A percentile compares a stretch with the other conserved stretches of the same genome.
Evolutionary conservation across 495 filamentous ascomycete genomes (phyloP).

Genomic region (Letharia lupina): DNA sequence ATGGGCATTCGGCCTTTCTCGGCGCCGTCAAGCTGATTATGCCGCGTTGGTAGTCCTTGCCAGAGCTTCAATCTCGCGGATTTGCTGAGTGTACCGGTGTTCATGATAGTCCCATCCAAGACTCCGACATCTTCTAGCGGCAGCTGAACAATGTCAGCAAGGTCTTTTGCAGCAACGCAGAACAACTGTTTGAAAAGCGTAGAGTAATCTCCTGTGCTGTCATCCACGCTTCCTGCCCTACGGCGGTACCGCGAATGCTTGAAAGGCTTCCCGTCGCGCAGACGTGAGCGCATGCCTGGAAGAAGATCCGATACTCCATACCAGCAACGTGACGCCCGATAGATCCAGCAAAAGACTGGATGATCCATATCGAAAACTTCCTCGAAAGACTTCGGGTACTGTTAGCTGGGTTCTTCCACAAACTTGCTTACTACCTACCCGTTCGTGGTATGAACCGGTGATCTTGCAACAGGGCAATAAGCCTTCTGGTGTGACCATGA

Average conservation of each 20-base stretch:
- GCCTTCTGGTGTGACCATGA: conserved; percentile 75
- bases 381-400: conserved; percentile 48
- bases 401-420: background rate
- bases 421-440: conserved; percentile 32
- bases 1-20: conserved; percentile 28
- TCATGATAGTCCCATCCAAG: conserved; percentile 70
- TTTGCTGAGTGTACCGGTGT: conserved; percentile 43
- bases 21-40: background rate
- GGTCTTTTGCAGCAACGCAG: conserved; percentile 65
- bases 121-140: conserved; percentile 57
- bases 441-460: conserved; percentile 67
- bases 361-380: conserved; percentile 71
- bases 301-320: conserved; percentile 54
- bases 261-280: conserved; percentile 25
- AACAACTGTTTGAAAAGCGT: conserved; percentile 79
- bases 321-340: conserved; percentile 73
- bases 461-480: conserved; percentile 74
- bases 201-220: conserved; percentile 49
- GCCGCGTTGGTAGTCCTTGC: background rate
- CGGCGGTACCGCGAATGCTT: conserved; percentile 28
- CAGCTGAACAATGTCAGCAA: conserved; percentile 57
- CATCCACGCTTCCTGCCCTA: background rate
- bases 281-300: conserved; percentile 47
- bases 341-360: conserved; percentile 81
- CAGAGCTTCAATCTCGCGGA: background rate